Evolutionary conservation across 2,329 filamentous ascomycete species (phyloP), one percentile per base, ranked within the genome.

Genomic region (Lasiodiplodia sp.): DNA sequence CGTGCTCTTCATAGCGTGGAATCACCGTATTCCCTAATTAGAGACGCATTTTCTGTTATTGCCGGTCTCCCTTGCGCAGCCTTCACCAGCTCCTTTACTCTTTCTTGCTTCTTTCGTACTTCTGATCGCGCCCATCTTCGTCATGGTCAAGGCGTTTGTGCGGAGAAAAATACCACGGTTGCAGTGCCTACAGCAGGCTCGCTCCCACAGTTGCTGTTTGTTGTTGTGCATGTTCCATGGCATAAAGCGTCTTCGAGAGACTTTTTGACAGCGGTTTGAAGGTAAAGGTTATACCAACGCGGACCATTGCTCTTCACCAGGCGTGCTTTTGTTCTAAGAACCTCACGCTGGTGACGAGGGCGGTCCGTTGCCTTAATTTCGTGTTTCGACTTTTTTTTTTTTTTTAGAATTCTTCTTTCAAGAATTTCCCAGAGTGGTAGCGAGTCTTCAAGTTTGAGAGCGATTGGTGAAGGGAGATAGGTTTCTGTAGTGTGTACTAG

Each of bases 201-300:
- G 47, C 31, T 40, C 21, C 62, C 44, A 25, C 5, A 40, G 49
- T 52, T 25, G 47, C 40, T 16, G 28, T 53, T 52, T 53, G 40
- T 53, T 51, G 23, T 56, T 25, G 37, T 66, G 63, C 62, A 38
- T 65, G 44, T 31, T 21, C 53, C 31, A 14, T 16, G 34, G 31
- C 37, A 38, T 47, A 23, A 28, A 77, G 77, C 2, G 71, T 71
- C 44, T 47, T 47, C 44, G 44, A 14, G 76, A 78, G 71, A 60
- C 11, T 38, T 65, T 16, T 52, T 53, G 47, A 57, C 28, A n/a
- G 53, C 31, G 28, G 31, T 34, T 44, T 44, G 57, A 47, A 25
- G 38, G 8, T 21, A 25, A 21, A 23, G 51, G 23, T 53, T 58
- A 44, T 58, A 58, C 34, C 55, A 25, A n/a, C 34, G 34, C 34